Conservation (phyloP, 2,329 filamentous ascomycete genomes). For the Fusarium transvaalense region DNA sequence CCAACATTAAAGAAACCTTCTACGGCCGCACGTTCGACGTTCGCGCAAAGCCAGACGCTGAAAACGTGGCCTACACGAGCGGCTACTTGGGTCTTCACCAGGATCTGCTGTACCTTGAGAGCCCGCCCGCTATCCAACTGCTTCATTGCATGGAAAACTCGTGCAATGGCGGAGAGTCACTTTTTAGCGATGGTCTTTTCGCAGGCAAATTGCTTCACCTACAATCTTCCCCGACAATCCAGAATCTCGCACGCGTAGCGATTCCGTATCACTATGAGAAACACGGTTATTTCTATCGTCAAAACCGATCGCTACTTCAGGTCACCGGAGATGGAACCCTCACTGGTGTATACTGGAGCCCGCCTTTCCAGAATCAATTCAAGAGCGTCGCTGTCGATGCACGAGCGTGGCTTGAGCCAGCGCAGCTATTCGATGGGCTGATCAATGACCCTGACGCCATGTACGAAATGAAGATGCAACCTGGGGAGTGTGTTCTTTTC, state of each 20-base stretch:
- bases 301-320: constrained; percentile 66
- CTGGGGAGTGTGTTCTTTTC: constrained; percentile 93
- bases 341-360: constrained; percentile 71
- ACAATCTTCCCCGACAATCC: constrained; percentile 44
- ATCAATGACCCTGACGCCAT: constrained; percentile 71
- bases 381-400: constrained; percentile 41
- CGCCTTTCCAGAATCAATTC: constrained; percentile 79
- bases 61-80: constrained; percentile 93
- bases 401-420: constrained; percentile 61
- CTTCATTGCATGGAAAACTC: constrained; percentile 90
- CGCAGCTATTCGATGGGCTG: constrained; percentile 66
- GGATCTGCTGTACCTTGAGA: constrained; percentile 87
- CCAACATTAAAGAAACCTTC: constrained; percentile 85
- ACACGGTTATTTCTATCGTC: constrained; percentile 72
- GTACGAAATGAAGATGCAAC: constrained; percentile 78
- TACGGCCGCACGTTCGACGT: constrained; percentile 95
- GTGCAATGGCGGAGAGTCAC: constrained; percentile 82
- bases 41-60: constrained; percentile 79
- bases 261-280: constrained; percentile 79
- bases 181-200: constrained; percentile 83
- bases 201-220: constrained; percentile 62
- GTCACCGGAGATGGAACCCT: constrained; percentile 46
- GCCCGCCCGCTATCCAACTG: constrained; percentile 85
- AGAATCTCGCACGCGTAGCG: constrained; percentile 56
- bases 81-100: constrained; percentile 89